These are phyloP conservation scores for Pyrenochaeta sp. DNA, from an alignment of 2,329 filamentous ascomycete genomes.

Conservation along the genomic window DNA sequence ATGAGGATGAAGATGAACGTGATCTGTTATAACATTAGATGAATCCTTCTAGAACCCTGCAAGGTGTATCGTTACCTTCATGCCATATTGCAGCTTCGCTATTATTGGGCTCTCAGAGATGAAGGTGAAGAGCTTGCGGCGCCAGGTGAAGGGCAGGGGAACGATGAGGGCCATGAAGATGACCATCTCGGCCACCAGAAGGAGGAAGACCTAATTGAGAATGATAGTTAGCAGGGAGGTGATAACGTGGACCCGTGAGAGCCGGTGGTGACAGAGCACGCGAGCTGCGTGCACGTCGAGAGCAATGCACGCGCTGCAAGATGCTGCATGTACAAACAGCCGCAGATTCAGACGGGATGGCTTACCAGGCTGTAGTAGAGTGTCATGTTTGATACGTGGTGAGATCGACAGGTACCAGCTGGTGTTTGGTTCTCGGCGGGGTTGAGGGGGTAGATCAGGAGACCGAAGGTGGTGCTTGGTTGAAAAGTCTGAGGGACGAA, in stretches of 20 bases:
- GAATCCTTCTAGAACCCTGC: neutral
- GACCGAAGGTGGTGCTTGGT: neutral
- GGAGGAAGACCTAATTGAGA: constrained; percentile 74
- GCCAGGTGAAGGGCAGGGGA: constrained; percentile 85
- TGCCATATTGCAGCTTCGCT: constrained; percentile 93
- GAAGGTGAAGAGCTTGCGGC: constrained; percentile 91
- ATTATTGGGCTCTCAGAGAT: constrained; percentile 87
- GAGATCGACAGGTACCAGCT: constrained; percentile 23
- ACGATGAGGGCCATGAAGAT: constrained; percentile 82
- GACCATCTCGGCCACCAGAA: constrained; percentile 82
- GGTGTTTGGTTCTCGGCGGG: constrained; percentile 31
- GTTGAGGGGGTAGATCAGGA: constrained; percentile 16
- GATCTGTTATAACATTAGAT: constrained; percentile 63
- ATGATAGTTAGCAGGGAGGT: constrained; percentile 36
- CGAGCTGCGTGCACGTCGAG: constrained; percentile 5
- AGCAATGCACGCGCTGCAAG: too few relatives aligned
- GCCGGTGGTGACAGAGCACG: constrained; percentile 5
- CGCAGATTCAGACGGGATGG: constrained; percentile 24
- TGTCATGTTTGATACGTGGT: constrained; percentile 64
- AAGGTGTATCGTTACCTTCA: constrained; percentile 68
- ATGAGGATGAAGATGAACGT: constrained; percentile 99
- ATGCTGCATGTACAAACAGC: too few relatives aligned
- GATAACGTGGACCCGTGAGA: constrained; percentile 9
- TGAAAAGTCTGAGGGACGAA: neutral
- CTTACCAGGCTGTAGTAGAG: constrained; percentile 73